A percentile compares a stretch with the other conserved stretches of the same genome.
These are phyloP conservation scores for Teunomyces pallodes DNA, from an alignment of 805 yeast genomes.

Conservation along the genomic window DNA sequence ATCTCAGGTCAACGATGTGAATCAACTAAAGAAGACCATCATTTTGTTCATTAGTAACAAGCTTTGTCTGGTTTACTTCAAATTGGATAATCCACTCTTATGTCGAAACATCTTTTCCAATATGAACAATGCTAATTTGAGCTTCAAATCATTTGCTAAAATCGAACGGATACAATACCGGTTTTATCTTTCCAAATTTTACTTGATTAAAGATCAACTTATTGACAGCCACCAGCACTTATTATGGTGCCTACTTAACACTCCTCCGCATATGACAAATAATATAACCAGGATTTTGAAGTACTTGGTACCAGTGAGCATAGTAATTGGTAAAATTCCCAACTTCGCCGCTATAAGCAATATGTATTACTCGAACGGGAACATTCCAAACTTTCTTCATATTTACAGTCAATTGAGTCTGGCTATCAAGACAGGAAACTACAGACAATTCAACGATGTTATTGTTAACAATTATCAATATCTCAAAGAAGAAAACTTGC, in stretches of 20 bases:
- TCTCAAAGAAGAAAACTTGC: conserved; percentile 35
- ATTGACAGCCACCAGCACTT: conserved; percentile 50
- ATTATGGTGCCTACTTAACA: conserved; percentile 48
- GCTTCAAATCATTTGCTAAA: conserved; percentile 37
- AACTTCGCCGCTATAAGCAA: conserved; percentile 15
- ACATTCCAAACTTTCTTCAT: conserved; percentile 21
- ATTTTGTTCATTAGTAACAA: conserved; percentile 52
- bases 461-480: conserved; percentile 30
- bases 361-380: conserved; percentile 13
- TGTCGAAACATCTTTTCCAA: conserved; percentile 63
- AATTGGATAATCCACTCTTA: conserved; percentile 51
- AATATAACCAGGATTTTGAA: conserved; percentile 45
- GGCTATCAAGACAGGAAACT: conserved; percentile 43
- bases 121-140: conserved; percentile 50
- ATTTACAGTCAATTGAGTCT: conserved; percentile 37
- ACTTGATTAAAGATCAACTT: conserved; percentile 51
- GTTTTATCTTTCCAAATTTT: conserved; percentile 52
- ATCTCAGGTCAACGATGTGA: conserved; percentile 38
- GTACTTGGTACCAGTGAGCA: conserved; percentile 50
- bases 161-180: conserved; percentile 52
- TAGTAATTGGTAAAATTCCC: conserved; percentile 56
- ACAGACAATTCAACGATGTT: conserved; percentile 29
- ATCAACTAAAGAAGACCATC: conserved; percentile 44
- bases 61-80: conserved; percentile 56
- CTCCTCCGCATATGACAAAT: conserved; percentile 27